Percentiles rank a stretch among this genome's conserved stretches.
These are phyloP conservation scores for Cordyceps tenuipes DNA, from an alignment of 2,329 filamentous ascomycete genomes.

Conservation along the genomic window DNA sequence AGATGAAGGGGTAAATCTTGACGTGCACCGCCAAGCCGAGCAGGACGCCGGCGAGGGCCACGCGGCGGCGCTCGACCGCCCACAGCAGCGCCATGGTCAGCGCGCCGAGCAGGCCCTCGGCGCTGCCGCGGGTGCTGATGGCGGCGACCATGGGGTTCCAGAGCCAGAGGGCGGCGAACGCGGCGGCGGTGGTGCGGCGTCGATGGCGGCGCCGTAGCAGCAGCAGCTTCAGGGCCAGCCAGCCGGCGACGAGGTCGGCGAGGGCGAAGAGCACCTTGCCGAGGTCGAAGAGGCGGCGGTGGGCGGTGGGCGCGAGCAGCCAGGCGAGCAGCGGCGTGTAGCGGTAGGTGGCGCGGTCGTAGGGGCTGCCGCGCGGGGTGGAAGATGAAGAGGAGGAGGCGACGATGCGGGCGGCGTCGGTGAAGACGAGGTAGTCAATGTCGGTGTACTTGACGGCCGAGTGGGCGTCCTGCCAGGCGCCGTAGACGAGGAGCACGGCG, in stretches of 20 bases:
- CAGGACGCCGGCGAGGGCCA: conserved; percentile 60
- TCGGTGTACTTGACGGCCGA: conserved; percentile 96
- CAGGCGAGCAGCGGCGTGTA: conserved; percentile 93
- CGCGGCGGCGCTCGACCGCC: conserved; percentile 60
- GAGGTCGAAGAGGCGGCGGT: conserved; percentile 58
- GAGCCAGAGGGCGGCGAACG: conserved; percentile 82
- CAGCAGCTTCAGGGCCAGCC: conserved; percentile 49
- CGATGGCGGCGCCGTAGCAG: conserved; percentile 36
- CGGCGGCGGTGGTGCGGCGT: conserved; percentile 42
- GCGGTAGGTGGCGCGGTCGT: conserved; percentile 86
- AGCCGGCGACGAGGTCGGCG: conserved; percentile 78
- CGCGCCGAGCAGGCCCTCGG: conserved; percentile 80
- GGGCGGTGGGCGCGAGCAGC: conserved; percentile 61
- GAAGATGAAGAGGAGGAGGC: conserved; percentile 29
- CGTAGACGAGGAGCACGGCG: conserved; percentile 69
- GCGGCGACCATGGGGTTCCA: conserved; percentile 97
- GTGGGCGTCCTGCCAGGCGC: conserved; percentile 83
- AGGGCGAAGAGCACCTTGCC: conserved; percentile 82
- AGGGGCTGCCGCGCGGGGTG: conserved; percentile 56
- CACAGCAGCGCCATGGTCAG: conserved; percentile 77
- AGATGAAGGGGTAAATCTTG: conserved; percentile 98
- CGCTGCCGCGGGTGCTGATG: conserved; percentile 91
- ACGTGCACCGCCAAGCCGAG: conserved; percentile 86
- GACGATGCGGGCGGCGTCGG: conserved; percentile 78
- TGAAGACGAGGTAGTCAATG: conserved; percentile 98